phyloP scores from a whole-genome alignment of 2,329 filamentous ascomycete genomes.

The Thelonectria discophora region DNA sequence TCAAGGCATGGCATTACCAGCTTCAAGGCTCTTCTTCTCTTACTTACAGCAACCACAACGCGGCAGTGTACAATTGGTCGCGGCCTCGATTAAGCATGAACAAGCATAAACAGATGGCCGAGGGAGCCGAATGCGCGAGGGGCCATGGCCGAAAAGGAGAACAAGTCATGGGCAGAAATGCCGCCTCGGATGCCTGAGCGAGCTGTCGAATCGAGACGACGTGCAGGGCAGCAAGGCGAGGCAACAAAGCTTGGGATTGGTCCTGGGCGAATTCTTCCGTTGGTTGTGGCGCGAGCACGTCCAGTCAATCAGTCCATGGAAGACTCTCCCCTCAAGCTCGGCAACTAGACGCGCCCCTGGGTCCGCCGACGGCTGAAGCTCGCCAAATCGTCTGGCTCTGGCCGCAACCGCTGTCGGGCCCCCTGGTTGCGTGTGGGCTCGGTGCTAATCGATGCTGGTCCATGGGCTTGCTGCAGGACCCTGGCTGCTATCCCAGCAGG shows the following conservation, averaged over 20 bases:
- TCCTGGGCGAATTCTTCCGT: slow-evolving; percentile 28
- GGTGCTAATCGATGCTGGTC: slow-evolving; percentile 9
- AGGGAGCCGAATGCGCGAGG: slow-evolving; percentile 24
- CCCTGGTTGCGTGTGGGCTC: slow-evolving; percentile 28
- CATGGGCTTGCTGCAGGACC: slow-evolving; percentile 2
- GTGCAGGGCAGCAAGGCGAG: not conserved
- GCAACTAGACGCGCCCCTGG: slow-evolving; percentile 33
- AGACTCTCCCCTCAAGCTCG: slow-evolving; percentile 16
- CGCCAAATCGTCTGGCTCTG: slow-evolving; percentile 30
- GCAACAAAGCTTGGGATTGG: slow-evolving; percentile 32
- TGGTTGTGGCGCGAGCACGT: slow-evolving; percentile 32
- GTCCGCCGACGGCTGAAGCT: slow-evolving; percentile 4
- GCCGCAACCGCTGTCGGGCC: slow-evolving; percentile 29
- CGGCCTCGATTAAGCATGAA: slow-evolving; percentile 26
- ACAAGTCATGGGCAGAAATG: slow-evolving; percentile 20
- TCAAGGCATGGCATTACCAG: not conserved
- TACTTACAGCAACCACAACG: slow-evolving; percentile 9
- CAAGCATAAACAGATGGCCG: slow-evolving; percentile 39
- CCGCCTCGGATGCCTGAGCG: slow-evolving; percentile 3
- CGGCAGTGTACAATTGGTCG: slow-evolving; percentile 25
- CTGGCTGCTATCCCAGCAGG: not conserved
- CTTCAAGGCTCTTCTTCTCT: no score
- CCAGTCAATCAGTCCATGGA: slow-evolving; percentile 38
- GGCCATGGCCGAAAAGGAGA: slow-evolving; percentile 18
- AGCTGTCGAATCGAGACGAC: not conserved